Conservation (phyloP, 805 yeast species). For the Scheffersomyces stipitis region DNA sequence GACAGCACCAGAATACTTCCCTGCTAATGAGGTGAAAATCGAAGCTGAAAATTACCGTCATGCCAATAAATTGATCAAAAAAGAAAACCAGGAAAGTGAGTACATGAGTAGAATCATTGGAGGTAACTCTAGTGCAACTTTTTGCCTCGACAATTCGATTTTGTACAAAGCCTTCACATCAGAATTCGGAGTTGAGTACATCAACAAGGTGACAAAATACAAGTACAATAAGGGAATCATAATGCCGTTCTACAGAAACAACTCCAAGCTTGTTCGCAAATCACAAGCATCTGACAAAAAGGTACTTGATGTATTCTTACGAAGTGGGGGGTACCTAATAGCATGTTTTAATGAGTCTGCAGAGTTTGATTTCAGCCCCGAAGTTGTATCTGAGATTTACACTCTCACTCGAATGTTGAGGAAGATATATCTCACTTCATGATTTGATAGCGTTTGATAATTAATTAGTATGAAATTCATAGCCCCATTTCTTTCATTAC, state of each 20-base stretch:
- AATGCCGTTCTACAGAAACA: conserved; percentile 50
- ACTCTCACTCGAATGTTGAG: conserved; percentile 49
- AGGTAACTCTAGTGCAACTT: conserved; percentile 19
- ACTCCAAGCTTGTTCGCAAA: conserved; percentile 44
- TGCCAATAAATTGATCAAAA: conserved; percentile 34
- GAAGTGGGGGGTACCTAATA: conserved; percentile 54
- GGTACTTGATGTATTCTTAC: conserved; percentile 42
- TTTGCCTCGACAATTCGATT: conserved; percentile 34
- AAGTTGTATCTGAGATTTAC: conserved; percentile 45
- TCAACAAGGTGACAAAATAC: conserved; percentile 25
- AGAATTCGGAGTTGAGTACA: conserved; percentile 51
- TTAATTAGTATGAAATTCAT: conserved; percentile 9
- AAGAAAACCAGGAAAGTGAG: conserved; percentile 21
- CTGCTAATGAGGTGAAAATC: conserved; percentile 40
- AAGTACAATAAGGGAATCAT: conserved; percentile 49
- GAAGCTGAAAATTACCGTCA: conserved; percentile 44
- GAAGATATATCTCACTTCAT: conserved; percentile 38
- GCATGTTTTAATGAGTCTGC: conserved; percentile 40
- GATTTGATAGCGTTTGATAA: background rate
- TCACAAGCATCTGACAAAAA: conserved; percentile 3
- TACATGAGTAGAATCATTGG: conserved; percentile 49
- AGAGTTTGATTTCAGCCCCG: conserved; percentile 24
- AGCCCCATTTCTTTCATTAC: conserved; percentile 40
- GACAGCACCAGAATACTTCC: conserved; percentile 44
- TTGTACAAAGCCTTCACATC: conserved; percentile 49